A percentile compares a stretch with the other conserved stretches of the same genome.
Conservation (phyloP, 2,329 filamentous ascomycete species). For the Pestalotiopsis sp. region DNA sequence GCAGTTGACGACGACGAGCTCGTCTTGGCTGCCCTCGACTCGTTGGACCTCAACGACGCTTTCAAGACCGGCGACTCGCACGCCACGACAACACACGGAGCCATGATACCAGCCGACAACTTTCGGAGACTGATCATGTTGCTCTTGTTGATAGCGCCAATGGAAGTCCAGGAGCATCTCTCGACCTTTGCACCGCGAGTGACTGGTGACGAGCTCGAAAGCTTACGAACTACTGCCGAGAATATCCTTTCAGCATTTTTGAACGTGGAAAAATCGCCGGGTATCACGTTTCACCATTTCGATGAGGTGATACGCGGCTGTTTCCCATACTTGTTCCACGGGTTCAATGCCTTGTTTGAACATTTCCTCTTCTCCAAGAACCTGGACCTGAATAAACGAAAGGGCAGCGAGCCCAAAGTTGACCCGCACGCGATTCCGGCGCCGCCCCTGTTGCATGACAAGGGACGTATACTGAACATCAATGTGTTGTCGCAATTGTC, state of each 20-base stretch:
- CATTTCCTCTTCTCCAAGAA: conserved; percentile 77
- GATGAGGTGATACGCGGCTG: conserved; percentile 60
- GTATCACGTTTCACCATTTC: conserved; percentile 65
- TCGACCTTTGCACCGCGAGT: conserved; percentile 63
- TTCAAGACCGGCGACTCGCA: conserved; percentile 54
- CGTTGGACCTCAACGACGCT: conserved; percentile 65
- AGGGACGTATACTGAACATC: conserved; percentile 66
- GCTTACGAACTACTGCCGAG: conserved; percentile 64
- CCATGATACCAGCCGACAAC: conserved; percentile 75
- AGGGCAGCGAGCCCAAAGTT: conserved; percentile 29
- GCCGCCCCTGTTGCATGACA: conserved; percentile 51
- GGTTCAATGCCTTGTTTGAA: conserved; percentile 71
- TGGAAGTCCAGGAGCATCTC: conserved; percentile 67
- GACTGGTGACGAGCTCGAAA: conserved; percentile 56
- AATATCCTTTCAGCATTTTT: conserved; percentile 68
- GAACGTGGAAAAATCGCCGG: conserved; percentile 64
- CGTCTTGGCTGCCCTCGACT: conserved; percentile 69
- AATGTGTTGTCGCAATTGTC: conserved; percentile 70
- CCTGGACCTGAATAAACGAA: conserved; percentile 64
- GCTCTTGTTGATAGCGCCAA: conserved; percentile 66
- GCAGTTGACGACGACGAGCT: conserved; percentile 62
- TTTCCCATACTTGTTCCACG: conserved; percentile 69
- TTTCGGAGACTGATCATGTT: conserved; percentile 72
- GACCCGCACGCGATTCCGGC: conserved; percentile 5
- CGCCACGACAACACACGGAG: conserved; percentile 55